Evolutionary conservation across 352 stramenopile genomes (phyloP), one percentile per base, ranked within the genome.

Genomic region (Phytophthora hibernalis): DNA sequence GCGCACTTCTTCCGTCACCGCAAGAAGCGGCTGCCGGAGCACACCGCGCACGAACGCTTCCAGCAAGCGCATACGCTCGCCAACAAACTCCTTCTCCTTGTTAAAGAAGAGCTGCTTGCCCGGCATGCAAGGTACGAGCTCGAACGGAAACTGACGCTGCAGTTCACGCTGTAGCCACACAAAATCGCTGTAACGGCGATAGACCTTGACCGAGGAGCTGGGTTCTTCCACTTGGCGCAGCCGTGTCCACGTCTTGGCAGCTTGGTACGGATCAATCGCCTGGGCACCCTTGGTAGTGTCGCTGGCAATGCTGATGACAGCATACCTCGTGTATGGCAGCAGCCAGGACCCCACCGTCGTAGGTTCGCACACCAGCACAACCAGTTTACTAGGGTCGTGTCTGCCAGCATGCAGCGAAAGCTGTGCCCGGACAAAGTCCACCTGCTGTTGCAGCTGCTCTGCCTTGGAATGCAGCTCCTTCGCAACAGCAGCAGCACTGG

Each of bases 171-270:
- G 83, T 35, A 95, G 74, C 87, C 87, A 95, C 49, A 93, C 72
- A 80, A 95, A 95, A 68, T 95, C 87, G 56, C 85, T 93, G 76
- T 93, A 95, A 5, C 87, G 85, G 18, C 87, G 85, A 54, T 95
- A 95, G 5, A 95, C 87, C 38, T 91, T 91, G 37, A 95, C 87
- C 2, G 80, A 93, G 2, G 85, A 86, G 58, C 80, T 88, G 0
- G 80, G 79, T 28, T 92, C 81, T 13, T 81, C 77, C 43, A 91
- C 79, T 70, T 93, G 83, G n/a, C 76, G 81, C 50, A 90, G 74
- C 51, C 74, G 75, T n/a, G 86, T 88, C 85, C 85, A 93, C 22
- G 82, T 92, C 61, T 91, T 92, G 8, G 85, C 83, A 11, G 84
- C 87, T 20, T 78, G 74, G 62, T 82, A 93, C 40, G 85, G 78